Base-by-base conservation (phyloP, 148 eudicot genomes). In the Salicornia ramosissima region DNA sequence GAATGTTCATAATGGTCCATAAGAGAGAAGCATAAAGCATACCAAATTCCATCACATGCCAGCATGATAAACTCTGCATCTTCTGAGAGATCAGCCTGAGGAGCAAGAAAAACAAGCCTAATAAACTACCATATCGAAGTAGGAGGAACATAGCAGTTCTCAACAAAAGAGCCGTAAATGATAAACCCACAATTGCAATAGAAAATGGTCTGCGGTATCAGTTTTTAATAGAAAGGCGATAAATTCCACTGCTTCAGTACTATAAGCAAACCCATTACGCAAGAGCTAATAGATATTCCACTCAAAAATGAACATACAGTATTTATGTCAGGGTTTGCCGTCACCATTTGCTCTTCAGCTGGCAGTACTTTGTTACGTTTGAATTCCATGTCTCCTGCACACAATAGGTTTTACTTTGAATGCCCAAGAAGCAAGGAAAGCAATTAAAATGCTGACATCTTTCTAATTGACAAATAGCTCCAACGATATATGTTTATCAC, bases 1-100 rank as follows among this genome's bases (percentile, higher is more conserved):
- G 15, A 51, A 39, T n/a, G 21, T 31, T 14, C 0, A 19, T 40
- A 24, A 14, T 64, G 26, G 13, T 6, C 54, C n/a, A 21, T 12
- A 31, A 21, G 36, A 61, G 16, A 53, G 15, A 36, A 46, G 39
- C 34, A 60, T 40, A 13, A 64, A 50, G 59, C 85, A 79, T 76
- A 88, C 96, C 96, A 88, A 33, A 90, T 85, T 24, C 96, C 96
- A 83, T 90, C 93, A 82, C 90, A 90, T 46, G 96, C 96, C 70
- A 90, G 66, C 46, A 85, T 83, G 77, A 90, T 74, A 80, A 90
- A 90, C 42, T 90, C 93, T 58, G 85, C 83, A 64, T 88, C 90
- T 33, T 82, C 86, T 55, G 80, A 81, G 65, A 88, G 90, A 76
- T 86, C 86, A 62, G 80, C 83, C 96, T 90, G 76, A 55, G 51